Conservation (phyloP, 148 eudicot genomes). For the Camellia sinensis region DNA sequence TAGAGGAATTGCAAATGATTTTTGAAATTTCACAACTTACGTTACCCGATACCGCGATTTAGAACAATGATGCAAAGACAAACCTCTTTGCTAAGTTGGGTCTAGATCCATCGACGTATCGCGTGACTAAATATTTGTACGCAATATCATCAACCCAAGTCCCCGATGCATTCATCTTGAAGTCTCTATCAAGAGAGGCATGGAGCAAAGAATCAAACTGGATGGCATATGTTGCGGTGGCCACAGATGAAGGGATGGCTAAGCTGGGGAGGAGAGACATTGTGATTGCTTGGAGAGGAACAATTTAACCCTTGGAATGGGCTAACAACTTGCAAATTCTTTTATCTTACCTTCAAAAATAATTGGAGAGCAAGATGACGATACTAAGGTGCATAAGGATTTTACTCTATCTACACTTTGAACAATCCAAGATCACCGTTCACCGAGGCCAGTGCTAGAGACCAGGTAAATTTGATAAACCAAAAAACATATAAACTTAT, state of each 20-base stretch:
- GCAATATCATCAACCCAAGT: background rate
- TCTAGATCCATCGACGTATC: conserved; percentile 13
- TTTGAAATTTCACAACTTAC: no score
- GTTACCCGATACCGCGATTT: no score
- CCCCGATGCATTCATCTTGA: conserved; percentile 37
- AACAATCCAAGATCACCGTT: conserved; percentile 49
- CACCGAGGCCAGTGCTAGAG: conserved; percentile 51
- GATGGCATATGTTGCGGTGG: conserved; percentile 44
- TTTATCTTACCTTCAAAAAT: conserved; percentile 31
- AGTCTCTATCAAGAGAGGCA: conserved; percentile 22
- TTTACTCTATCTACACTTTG: conserved; percentile 56
- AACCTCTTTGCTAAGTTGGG: conserved; percentile 32
- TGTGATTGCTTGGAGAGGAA: conserved; percentile 49
- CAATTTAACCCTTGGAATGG: conserved; percentile 39
- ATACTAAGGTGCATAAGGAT: conserved; percentile 51
- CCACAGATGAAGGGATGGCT: conserved; percentile 27
- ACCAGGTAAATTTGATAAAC: conserved; percentile 34
- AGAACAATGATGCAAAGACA: background rate
- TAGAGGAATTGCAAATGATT: no score
- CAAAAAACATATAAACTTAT: no score
- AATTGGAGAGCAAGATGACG: conserved; percentile 26
- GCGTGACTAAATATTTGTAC: background rate
- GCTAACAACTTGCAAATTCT: conserved; percentile 35
- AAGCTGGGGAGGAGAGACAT: conserved; percentile 44
- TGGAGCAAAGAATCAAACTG: no score